phyloP scores from a whole-genome alignment of 768 basidiomycete species.

The Tulasnella sp. region DNA sequence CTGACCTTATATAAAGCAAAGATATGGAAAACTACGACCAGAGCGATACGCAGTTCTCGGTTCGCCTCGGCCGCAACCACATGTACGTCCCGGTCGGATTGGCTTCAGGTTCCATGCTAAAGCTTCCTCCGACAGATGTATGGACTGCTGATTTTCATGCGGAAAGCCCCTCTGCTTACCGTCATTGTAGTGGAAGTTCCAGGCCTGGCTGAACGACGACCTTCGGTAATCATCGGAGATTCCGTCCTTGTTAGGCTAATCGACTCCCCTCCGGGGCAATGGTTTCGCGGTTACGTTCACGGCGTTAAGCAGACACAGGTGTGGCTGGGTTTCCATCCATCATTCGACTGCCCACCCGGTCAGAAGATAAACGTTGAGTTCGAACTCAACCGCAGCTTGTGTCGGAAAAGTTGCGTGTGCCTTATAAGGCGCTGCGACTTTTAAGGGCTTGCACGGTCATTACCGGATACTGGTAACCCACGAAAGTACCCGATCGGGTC shows the following conservation, averaged over 20 bases:
- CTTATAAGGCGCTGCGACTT: conserved; percentile 46
- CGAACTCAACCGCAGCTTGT: conserved; percentile 48
- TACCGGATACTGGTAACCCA: no score
- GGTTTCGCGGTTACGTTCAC: conserved; percentile 48
- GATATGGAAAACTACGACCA: conserved; percentile 39
- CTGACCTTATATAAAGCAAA: conserved; percentile 27
- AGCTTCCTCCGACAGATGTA: neutral
- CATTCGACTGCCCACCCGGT: conserved; percentile 40
- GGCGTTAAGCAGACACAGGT: conserved; percentile 43
- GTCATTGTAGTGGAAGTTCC: conserved; percentile 46
- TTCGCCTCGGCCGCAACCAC: neutral
- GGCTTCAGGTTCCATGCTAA: neutral
- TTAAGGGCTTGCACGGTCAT: conserved; percentile 36
- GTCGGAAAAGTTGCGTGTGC: no score
- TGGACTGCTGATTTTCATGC: neutral
- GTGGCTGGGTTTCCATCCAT: conserved; percentile 45
- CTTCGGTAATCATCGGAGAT: conserved; percentile 55
- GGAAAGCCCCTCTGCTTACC: neutral
- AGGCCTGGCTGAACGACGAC: conserved; percentile 55
- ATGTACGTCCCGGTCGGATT: conserved; percentile 32
- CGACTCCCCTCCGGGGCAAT: conserved; percentile 29
- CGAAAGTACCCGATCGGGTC: no score
- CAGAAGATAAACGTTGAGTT: conserved; percentile 53
- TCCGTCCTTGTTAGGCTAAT: conserved; percentile 38
- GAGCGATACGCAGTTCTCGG: conserved; percentile 22